Base-by-base conservation (phyloP, 805 yeast species). In the Saccharomycopsis amapae region DNA sequence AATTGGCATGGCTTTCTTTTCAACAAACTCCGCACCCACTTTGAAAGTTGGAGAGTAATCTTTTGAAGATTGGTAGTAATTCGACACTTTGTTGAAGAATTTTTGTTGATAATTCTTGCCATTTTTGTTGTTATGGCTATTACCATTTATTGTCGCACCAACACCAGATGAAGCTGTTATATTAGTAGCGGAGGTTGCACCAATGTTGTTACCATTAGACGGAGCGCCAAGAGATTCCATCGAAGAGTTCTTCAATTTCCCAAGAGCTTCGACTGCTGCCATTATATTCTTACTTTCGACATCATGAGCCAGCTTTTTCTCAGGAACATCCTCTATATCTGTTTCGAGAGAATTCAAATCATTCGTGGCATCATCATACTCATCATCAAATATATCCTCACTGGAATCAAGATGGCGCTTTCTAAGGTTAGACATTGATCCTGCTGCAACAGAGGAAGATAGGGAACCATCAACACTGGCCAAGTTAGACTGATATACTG, bases 1-100 rank as follows among this genome's bases (percentile, higher is more conserved):
- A 10, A 51, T 45, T 20, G 54, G 54, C 13, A 42, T 38, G 12
- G 54, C 52, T 38, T 35, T 44, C 28, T 48, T 51, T 40, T 51
- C 54, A 15, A 51, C 52, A 39, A 23, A 51, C 24, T 51, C 54
- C 3, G 54, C 54, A 20, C 52, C 49, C n/a, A 44, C 46, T 37
- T 48, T 51, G 30, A 51, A 51, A 20, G 54, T 40, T 18, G 54
- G 50, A 4, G 49, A 48, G 30, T 44, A 48, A 24, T 51, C 51
- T 35, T 51, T 51, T 23, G 54, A 51, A 3, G 52, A 41, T 28
- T 48, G 35, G 23, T 51, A 51, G 24, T 51, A 51, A 18, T 34
- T 48, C 2, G 48, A 44, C 2, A 51, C 54, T 17, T 43, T 51
- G 26, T 40, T 40, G 15, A 51, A 44, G 38, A 51, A 40, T 35